Evolutionary conservation across 2,329 filamentous ascomycete genomes (phyloP), one percentile per base, ranked within the genome.

Genomic region (Alternaria gansuensis): DNA sequence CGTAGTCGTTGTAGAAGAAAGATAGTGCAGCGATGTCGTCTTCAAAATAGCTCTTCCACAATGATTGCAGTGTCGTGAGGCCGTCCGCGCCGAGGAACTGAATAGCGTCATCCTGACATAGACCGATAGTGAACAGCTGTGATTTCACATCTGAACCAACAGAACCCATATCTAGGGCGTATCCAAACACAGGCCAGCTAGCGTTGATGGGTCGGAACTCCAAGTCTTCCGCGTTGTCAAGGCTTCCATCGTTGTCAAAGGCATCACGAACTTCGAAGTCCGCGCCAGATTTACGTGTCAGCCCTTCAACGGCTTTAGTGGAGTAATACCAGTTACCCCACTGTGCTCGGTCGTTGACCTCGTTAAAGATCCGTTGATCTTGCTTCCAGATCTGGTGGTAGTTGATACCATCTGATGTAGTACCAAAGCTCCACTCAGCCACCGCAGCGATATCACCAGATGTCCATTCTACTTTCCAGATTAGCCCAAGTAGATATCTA

Each of bases 361-460:
- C 82, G 2, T 77, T 79, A 63, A 84, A 85, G 3, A 75, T 68
- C 14, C 80, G 71, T 53, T 83, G 82, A 11, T 77, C 76, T 61
- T 83, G 80, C 52, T 81, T 80, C 66, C 78, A 81, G 13, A 82
- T 74, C 52, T 84, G 83, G 78, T 92, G 89, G 69, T 89, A 91
- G 5, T 83, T 81, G 36, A 91, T 52, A 39, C 64, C 63, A 48
- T 70, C 67, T 9, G 51, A 31, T 29, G 67, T 66, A 5, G 65
- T 73, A 11, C 73, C 82, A 60, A 84, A 85, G 45, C 87, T 83
- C 90, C 90, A 93, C 65, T 88, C 75, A 39, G 88, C 84, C 36
- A 83, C 71, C 4, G 84, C 78, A 26, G 65, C 76, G 6, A 79
- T 76, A 68, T 92, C 85, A 23, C 89, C 88, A 13, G 88, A 88